These are phyloP conservation scores for Achaetomium macrosporum DNA, from an alignment of 2,329 filamentous ascomycete species.

Conservation along the genomic window DNA sequence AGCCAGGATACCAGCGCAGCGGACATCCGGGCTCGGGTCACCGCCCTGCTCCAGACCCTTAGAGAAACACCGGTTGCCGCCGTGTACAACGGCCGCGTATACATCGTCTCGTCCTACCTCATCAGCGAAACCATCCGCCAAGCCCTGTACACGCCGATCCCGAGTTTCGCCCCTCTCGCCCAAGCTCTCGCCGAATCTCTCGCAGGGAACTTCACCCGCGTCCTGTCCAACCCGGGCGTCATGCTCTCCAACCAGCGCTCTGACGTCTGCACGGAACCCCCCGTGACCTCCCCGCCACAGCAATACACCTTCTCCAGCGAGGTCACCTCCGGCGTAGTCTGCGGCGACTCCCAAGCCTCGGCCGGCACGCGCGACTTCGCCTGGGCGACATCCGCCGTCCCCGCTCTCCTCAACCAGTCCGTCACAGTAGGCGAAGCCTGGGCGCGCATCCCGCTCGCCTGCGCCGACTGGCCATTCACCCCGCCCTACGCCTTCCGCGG, in stretches of 20 bases:
- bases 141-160: constrained; percentile 11
- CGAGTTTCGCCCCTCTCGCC: neutral
- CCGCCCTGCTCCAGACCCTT: constrained; percentile 1
- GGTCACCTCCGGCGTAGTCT: constrained; percentile 5
- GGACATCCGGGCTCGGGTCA: constrained; percentile 7
- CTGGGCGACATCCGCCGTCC: neutral
- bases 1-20: neutral
- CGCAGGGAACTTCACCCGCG: constrained; percentile 4
- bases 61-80: constrained; percentile 3
- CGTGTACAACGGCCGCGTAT: constrained; percentile 3
- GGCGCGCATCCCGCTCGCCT: constrained; percentile 5
- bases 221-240: constrained; percentile 1
- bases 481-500: constrained; percentile 7
- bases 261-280: neutral
- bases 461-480: constrained; percentile 8
- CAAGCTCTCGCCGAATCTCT: constrained; percentile 1
- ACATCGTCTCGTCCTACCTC: constrained; percentile 5
- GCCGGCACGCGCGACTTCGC: constrained; percentile 3
- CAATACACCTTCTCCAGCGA: constrained; percentile 4
- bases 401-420: constrained; percentile 4
- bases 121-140: constrained; percentile 8
- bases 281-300: neutral
- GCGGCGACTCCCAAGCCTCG: constrained; percentile 12
- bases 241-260: neutral
- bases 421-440: constrained; percentile 11